Conservation (phyloP, 345 rosid species). For the Draba incana region DNA sequence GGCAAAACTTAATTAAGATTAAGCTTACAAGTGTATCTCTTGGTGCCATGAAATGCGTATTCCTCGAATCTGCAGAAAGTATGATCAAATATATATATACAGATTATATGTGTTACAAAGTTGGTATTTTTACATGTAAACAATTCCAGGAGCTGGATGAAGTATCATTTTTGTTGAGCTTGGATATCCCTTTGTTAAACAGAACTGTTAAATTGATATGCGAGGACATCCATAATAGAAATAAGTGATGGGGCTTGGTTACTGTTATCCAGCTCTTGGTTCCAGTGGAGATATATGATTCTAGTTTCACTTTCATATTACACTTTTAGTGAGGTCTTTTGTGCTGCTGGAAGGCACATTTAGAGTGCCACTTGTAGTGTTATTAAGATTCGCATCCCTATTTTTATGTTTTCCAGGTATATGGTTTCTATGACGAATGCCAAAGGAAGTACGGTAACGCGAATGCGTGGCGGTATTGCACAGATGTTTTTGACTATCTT, state of each 20-base stretch:
- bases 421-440: slow-evolving; percentile 99
- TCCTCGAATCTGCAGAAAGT: neutral
- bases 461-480: slow-evolving; percentile 99
- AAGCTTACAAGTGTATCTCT: neutral
- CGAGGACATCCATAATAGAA: neutral
- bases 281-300: neutral
- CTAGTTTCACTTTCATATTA: neutral
- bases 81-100: neutral
- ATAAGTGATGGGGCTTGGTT: slow-evolving; percentile 5
- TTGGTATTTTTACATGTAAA: slow-evolving; percentile 1
- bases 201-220: neutral
- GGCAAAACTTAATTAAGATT: neutral
- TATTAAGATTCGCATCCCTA: neutral
- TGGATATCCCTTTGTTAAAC: neutral
- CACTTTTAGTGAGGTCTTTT: neutral
- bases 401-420: slow-evolving; percentile 59
- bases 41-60: neutral
- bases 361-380: neutral
- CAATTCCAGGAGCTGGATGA: slow-evolving; percentile 6
- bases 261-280: slow-evolving; percentile 13
- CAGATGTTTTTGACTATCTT: slow-evolving; percentile 98
- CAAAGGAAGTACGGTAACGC: slow-evolving; percentile 99
- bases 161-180: neutral
- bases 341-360: neutral
- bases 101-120: neutral